Conservation (phyloP, 805 yeast genomes). For the Yamadazyma nakazawae region DNA sequence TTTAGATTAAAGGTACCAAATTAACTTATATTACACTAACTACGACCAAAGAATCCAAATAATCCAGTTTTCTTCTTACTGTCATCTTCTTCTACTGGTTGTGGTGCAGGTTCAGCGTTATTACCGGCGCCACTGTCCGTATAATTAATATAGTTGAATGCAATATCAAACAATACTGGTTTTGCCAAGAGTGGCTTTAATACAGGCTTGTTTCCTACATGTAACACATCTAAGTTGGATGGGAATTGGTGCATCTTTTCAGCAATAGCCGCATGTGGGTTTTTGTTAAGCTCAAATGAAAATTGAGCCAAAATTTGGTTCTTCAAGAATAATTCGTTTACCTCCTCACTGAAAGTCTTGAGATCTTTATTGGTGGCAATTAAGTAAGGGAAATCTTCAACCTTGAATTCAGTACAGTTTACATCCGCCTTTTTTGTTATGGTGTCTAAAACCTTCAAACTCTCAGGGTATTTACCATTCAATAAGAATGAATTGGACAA, state of each 20-base stretch:
- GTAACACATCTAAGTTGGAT: conserved; percentile 18
- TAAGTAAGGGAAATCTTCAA: conserved; percentile 39
- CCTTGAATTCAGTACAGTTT: conserved; percentile 21
- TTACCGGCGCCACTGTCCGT: conserved; percentile 13
- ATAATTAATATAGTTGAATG: conserved; percentile 73
- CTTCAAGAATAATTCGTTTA: conserved; percentile 18
- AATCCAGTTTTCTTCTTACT: conserved; percentile 53
- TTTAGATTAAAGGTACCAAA: neutral
- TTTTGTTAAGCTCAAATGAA: conserved; percentile 22
- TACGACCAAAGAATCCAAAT: conserved; percentile 68
- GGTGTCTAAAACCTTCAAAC: conserved; percentile 41
- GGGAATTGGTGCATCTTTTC: conserved; percentile 47
- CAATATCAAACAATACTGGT: conserved; percentile 90
- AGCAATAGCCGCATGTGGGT: conserved; percentile 21
- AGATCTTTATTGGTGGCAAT: conserved; percentile 39
- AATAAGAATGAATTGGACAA: conserved; percentile 46
- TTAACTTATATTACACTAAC: conserved; percentile 1
- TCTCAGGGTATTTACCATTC: conserved; percentile 40
- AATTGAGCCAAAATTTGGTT: conserved; percentile 50
- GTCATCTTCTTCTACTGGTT: conserved; percentile 15
- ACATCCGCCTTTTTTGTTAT: conserved; percentile 18
- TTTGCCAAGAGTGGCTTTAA: conserved; percentile 68
- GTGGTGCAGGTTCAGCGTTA: conserved; percentile 11
- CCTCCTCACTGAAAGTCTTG: conserved; percentile 17
- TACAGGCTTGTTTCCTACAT: conserved; percentile 19